Percentiles rank a stretch among this genome's conserved stretches.
These are phyloP conservation scores for Tetrahymena malaccensis DNA, from an alignment of 73 alveolate species.

Conservation along the genomic window DNA sequence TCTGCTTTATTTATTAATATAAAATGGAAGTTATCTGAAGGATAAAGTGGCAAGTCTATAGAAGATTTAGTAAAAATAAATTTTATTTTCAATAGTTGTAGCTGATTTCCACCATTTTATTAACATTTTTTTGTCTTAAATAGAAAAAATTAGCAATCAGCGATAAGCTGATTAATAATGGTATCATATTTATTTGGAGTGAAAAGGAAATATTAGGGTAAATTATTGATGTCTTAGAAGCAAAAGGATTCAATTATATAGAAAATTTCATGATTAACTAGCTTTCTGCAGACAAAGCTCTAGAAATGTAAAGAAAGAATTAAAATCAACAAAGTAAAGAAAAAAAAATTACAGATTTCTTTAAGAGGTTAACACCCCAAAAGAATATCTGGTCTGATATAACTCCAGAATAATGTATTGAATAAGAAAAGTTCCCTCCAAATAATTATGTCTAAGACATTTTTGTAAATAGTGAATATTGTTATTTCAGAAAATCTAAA, in stretches of 20 bases:
- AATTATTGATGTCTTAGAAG: constrained; percentile 44
- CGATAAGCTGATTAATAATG: constrained; percentile 41
- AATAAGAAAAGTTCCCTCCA: constrained; percentile 21
- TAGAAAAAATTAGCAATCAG: constrained; percentile 31
- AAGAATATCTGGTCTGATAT: constrained; percentile 40
- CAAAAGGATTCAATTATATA: constrained; percentile 54
- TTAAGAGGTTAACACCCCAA: constrained; percentile 32
- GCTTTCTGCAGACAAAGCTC: constrained; percentile 13
- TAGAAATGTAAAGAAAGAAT: background rate
- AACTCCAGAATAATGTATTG: constrained; percentile 22
- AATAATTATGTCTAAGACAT: constrained; percentile 26
- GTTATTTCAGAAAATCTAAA: constrained; percentile 53
- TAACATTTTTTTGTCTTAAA: background rate
- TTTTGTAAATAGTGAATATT: constrained; percentile 41
- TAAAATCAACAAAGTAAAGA: background rate
- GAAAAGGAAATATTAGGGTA: constrained; percentile 58
- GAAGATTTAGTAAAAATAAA: background rate
- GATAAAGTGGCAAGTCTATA: background rate
- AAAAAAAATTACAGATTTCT: constrained; percentile 25
- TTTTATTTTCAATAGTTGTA: background rate
- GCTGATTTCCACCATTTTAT: background rate
- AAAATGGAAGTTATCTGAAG: background rate
- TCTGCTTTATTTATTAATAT: background rate
- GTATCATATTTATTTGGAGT: constrained; percentile 58
- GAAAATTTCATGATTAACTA: constrained; percentile 47